These are phyloP conservation scores for Acacia concinna DNA, from an alignment of 331 rosid genomes.

Conservation along the genomic window DNA sequence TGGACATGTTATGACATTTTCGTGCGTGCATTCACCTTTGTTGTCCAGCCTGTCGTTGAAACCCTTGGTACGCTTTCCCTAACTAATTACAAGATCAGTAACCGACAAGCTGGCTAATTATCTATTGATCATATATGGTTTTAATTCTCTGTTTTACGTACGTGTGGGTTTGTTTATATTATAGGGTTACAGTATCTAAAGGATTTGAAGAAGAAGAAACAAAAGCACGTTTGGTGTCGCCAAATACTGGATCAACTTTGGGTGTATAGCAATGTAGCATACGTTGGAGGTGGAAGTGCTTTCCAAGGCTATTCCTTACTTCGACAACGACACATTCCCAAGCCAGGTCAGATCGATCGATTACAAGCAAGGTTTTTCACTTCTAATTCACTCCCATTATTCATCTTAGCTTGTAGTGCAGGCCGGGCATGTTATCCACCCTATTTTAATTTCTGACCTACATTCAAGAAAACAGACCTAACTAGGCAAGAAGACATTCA, in stretches of 20 bases:
- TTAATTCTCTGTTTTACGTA: not conserved
- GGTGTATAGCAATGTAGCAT: not conserved
- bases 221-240: not conserved
- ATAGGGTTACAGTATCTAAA: not conserved
- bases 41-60: not conserved
- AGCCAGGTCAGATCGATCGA: not conserved
- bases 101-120: not conserved
- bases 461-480: no score
- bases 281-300: not conserved
- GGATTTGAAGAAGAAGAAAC: not conserved
- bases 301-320: not conserved
- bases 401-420: no score
- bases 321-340: not conserved
- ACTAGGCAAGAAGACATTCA: no score
- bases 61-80: not conserved
- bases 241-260: not conserved
- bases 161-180: not conserved
- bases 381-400: not conserved
- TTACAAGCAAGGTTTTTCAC: not conserved
- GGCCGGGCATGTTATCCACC: no score
- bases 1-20: not conserved
- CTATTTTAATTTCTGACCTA: no score
- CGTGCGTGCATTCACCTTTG: not conserved
- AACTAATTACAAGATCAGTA: not conserved
- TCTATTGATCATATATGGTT: not conserved